These are phyloP conservation scores for Cenchrus purpureus DNA, from an alignment of 176 grass and related monocot species.

Conservation along the genomic window DNA sequence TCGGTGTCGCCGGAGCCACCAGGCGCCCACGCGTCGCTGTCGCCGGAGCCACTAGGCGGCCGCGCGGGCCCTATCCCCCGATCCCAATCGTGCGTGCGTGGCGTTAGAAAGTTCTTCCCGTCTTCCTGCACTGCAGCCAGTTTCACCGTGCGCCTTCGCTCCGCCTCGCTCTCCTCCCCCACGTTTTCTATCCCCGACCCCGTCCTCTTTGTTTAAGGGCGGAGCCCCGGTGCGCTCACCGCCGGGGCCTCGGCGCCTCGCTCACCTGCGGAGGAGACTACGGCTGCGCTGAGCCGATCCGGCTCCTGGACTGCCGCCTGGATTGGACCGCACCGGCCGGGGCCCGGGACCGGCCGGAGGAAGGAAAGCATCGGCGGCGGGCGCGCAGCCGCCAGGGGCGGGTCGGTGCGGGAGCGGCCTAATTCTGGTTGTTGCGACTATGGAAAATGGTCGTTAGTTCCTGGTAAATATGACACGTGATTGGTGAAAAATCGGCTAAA, in stretches of 20 bases:
- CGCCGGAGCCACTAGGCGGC: not conserved
- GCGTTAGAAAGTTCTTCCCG: constrained; percentile 42
- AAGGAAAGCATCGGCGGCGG: not conserved
- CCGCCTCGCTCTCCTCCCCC: not conserved
- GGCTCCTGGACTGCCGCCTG: constrained; percentile 8
- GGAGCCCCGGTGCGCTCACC: not conserved
- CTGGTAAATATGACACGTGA: not conserved
- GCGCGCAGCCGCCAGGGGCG: too few relatives aligned
- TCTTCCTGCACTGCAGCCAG: not conserved
- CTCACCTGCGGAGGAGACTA: not conserved
- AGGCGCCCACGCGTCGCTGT: not conserved
- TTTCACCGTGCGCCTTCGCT: not conserved
- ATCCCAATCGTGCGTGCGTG: not conserved
- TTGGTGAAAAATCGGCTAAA: not conserved
- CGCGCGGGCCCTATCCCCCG: not conserved
- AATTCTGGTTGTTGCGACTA: not conserved
- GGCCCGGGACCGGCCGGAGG: not conserved
- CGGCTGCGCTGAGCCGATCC: not conserved
- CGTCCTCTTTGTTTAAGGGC: not conserved
- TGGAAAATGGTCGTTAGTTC: not conserved
- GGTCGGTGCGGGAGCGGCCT: not conserved
- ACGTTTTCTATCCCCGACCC: not conserved
- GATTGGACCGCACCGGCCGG: constrained; percentile 3
- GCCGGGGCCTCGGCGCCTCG: not conserved
- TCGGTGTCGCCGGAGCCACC: not conserved